phyloP scores from a whole-genome alignment of 305 asterid species.

The Fraxinus albicans region DNA sequence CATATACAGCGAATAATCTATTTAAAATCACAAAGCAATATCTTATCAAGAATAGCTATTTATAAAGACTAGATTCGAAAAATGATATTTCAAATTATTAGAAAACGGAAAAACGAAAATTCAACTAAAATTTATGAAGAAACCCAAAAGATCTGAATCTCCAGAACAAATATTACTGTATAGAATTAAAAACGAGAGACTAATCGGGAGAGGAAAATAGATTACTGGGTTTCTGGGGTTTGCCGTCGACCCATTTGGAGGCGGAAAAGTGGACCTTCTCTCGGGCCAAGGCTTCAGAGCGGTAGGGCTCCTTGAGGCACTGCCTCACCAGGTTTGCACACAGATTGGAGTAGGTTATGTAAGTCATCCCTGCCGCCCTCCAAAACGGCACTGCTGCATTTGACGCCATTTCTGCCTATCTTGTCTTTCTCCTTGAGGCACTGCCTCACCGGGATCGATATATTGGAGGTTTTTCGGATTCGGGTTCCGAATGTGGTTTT shows the following conservation, averaged over 20 bases:
- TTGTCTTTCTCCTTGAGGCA: neutral
- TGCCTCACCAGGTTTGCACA: slow-evolving; percentile 87
- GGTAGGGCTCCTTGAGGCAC: slow-evolving; percentile 79
- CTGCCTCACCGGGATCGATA: neutral
- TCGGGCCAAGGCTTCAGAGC: slow-evolving; percentile 65
- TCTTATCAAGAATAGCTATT: neutral
- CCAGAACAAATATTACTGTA: neutral
- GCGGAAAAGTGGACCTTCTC: slow-evolving; percentile 86
- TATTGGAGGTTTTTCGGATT: neutral
- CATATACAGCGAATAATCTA: neutral
- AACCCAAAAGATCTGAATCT: neutral
- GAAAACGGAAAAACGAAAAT: neutral
- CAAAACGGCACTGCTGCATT: slow-evolving; percentile 81
- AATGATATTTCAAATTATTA: neutral
- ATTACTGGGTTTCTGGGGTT: slow-evolving; percentile 58
- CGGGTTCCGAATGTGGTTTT: neutral
- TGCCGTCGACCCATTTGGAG: slow-evolving; percentile 77
- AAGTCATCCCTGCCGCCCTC: slow-evolving; percentile 92
- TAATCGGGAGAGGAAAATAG: neutral
- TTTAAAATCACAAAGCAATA: neutral
- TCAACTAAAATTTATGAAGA: neutral
- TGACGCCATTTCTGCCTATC: slow-evolving; percentile 51
- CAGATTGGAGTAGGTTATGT: slow-evolving; percentile 73
- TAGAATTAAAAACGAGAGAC: neutral
- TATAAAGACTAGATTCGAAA: neutral